phyloP scores from a whole-genome alignment of 2,329 filamentous ascomycete genomes.

The Monosporascus sp. region DNA sequence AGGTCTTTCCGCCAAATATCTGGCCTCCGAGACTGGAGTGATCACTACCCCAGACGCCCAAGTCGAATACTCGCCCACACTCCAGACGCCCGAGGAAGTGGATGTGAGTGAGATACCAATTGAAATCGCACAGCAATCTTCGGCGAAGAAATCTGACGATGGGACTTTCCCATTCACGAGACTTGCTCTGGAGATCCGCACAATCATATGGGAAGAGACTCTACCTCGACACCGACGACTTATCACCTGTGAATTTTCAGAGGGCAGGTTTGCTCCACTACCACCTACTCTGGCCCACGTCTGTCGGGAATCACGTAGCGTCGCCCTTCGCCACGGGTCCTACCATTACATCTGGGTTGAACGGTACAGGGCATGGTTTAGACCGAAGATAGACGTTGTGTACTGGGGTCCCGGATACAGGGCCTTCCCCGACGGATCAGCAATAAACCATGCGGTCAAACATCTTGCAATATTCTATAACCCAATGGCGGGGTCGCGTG shows the following conservation, averaged over 20 bases:
- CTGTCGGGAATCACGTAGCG: not conserved
- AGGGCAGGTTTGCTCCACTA: not conserved
- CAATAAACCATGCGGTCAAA: not conserved
- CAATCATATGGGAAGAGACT: not conserved
- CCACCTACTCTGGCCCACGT: not conserved
- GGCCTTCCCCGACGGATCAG: rapidly evolving
- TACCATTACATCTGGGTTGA: not conserved
- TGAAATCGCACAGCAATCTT: not conserved
- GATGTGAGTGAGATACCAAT: not conserved
- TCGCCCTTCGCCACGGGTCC: not conserved
- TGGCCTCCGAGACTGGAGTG: not conserved
- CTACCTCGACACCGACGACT: not conserved
- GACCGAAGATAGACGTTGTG: not conserved
- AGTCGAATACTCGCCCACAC: not conserved
- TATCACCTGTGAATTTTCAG: not conserved
- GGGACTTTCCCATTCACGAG: not conserved
- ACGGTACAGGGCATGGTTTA: not conserved
- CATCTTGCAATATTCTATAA: not conserved
- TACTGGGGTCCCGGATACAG: not conserved
- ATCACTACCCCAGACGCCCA: not conserved
- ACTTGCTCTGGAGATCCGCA: not conserved
- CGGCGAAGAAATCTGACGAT: not conserved
- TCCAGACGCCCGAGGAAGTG: too few species aligned
- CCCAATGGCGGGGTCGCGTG: not conserved
- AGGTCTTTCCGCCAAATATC: too few species aligned